phyloP scores from a whole-genome alignment of 2,329 filamentous ascomycete genomes.

The Cyclaneusma minus region DNA sequence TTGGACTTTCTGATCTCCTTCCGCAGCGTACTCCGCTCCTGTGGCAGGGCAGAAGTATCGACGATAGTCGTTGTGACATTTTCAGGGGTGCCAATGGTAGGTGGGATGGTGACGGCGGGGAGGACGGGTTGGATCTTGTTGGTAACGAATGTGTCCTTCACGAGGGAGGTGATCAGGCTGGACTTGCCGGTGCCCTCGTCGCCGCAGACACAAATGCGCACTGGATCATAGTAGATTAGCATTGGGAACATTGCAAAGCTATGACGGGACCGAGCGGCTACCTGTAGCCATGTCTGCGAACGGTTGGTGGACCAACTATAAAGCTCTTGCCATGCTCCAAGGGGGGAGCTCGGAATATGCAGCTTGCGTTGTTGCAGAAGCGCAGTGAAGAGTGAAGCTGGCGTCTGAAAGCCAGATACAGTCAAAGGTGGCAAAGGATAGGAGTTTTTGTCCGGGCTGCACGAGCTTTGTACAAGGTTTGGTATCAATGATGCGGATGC shows the following conservation, averaged over 20 bases:
- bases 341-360: too few relatives aligned
- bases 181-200: slow-evolving; percentile 94
- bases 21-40: slow-evolving; percentile 77
- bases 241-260: slow-evolving; percentile 2
- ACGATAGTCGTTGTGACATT: slow-evolving; percentile 97
- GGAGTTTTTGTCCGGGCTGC: too few relatives aligned
- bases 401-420: too few relatives aligned
- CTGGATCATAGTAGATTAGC: slow-evolving; percentile 21
- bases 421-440: too few relatives aligned
- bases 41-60: slow-evolving; percentile 88
- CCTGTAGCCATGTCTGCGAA: slow-evolving; percentile 14
- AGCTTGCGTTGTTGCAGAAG: too few relatives aligned
- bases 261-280: slow-evolving; percentile 5
- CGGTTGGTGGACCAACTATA: slow-evolving; percentile 11
- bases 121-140: slow-evolving; percentile 92
- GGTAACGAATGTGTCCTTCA: slow-evolving; percentile 93
- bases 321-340: slow-evolving; percentile 10
- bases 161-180: slow-evolving; percentile 82
- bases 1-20: slow-evolving; percentile 96
- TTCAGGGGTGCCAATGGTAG: slow-evolving; percentile 81
- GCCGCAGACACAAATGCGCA: slow-evolving; percentile 90
- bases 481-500: too few relatives aligned
- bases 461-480: too few relatives aligned
- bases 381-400: too few relatives aligned
- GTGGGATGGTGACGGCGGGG: slow-evolving; percentile 87